Percentiles rank a stretch among this genome's conserved stretches.
phyloP scores from a whole-genome alignment of 495 filamentous ascomycete species.

The Aspergillus ostianus region DNA sequence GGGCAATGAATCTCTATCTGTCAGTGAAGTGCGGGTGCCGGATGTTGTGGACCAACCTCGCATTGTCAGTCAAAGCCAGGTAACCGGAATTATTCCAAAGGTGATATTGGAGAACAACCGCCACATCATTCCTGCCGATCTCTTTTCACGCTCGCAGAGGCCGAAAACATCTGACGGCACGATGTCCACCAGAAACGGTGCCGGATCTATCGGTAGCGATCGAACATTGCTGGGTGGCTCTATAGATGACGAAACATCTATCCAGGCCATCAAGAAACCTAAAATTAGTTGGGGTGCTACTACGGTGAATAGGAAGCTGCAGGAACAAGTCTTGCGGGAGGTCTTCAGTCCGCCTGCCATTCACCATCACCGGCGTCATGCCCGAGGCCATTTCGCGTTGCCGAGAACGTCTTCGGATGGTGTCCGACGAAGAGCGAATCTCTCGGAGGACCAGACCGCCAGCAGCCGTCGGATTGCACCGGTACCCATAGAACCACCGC shows the following conservation, averaged over 20 bases:
- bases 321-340: slow-evolving; percentile 91
- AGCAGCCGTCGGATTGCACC: slow-evolving; percentile 23
- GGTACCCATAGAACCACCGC: slow-evolving; percentile 17
- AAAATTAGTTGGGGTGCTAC: slow-evolving; percentile 90
- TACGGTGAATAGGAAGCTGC: slow-evolving; percentile 80
- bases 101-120: slow-evolving; percentile 95
- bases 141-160: slow-evolving; percentile 52
- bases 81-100: slow-evolving; percentile 68
- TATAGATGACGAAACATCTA: slow-evolving; percentile 8
- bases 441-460: slow-evolving; percentile 33
- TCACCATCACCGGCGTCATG: slow-evolving; percentile 61
- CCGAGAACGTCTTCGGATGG: slow-evolving; percentile 42
- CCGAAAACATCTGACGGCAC: slow-evolving; percentile 30
- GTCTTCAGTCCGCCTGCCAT: slow-evolving; percentile 86
- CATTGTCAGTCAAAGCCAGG: slow-evolving; percentile 78
- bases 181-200: slow-evolving; percentile 14
- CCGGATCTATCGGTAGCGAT: slow-evolving; percentile 14
- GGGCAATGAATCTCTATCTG: slow-evolving; percentile 20
- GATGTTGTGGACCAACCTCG: slow-evolving; percentile 49
- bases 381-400: slow-evolving; percentile 59
- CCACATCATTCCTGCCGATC: slow-evolving; percentile 86
- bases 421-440: slow-evolving; percentile 29
- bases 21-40: slow-evolving; percentile 14
- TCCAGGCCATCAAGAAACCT: slow-evolving; percentile 24
- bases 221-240: slow-evolving; percentile 1